Percentiles rank a stretch among this genome's conserved stretches.
Conservation (phyloP, 2,329 filamentous ascomycete genomes). For the Hymenotorrendiella dingleyae region DNA sequence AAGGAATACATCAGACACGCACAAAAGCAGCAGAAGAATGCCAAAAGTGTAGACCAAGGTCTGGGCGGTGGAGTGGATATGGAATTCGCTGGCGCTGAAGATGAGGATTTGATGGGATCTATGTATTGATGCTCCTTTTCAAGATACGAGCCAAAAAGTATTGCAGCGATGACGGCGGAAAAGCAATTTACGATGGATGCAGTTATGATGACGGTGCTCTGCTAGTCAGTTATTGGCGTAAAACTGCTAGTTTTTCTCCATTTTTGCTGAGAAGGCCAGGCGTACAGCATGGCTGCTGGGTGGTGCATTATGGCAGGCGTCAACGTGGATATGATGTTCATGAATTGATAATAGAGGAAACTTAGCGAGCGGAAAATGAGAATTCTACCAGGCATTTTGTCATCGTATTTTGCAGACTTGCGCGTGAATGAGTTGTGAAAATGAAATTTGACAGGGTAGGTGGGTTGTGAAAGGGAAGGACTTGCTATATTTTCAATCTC, state of each 20-base stretch:
- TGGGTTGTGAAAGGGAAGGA: too few species aligned
- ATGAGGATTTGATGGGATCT: slow-evolving; percentile 28
- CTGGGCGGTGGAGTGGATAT: slow-evolving; percentile 9
- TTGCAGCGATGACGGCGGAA: neutral
- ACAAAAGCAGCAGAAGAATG: slow-evolving; percentile 37
- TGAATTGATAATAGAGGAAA: neutral
- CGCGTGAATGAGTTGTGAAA: too few species aligned
- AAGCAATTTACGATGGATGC: neutral
- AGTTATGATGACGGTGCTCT: slow-evolving; percentile 2
- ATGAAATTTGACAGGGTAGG: too few species aligned
- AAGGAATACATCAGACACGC: slow-evolving; percentile 47
- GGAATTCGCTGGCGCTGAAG: slow-evolving; percentile 26
- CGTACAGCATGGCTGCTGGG: slow-evolving; percentile 1
- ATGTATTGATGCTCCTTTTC: slow-evolving; percentile 11
- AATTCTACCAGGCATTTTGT: too few species aligned
- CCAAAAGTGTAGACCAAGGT: slow-evolving; percentile 10
- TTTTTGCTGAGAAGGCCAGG: neutral
- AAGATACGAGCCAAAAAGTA: slow-evolving; percentile 1
- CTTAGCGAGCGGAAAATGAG: neutral
- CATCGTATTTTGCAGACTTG: too few species aligned
- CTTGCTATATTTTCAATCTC: too few species aligned
- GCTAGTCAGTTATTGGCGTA: neutral
- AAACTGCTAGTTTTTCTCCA: neutral
- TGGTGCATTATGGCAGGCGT: neutral
- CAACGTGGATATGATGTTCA: slow-evolving; percentile 1